Evolutionary conservation across 129 eudicot genomes (phyloP), one percentile per base, ranked within the genome.

Genomic region (Saposhnikovia divaricata): DNA sequence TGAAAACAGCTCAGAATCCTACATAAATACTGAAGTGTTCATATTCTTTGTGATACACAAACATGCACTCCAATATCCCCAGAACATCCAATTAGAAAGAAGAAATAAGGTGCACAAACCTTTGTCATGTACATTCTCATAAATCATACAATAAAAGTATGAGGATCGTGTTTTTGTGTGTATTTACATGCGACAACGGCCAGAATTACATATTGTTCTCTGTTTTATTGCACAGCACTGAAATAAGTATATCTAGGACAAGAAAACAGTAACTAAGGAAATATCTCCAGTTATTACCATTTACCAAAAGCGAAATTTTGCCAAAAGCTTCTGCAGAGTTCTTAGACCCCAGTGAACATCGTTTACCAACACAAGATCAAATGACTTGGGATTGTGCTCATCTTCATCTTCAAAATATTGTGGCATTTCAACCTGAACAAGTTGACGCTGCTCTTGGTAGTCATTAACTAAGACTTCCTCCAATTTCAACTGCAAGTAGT

Each of bases 261-360:
- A 51, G 12, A 39, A 51, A n/a, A 28, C 39, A 42, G 25, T 34
- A 23, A 13, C 40, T 40, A 11, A 19, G 53, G 38, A 39, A 18
- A 46, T 1, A 63, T 28, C 42, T 39, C 40, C 21, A 28, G 72
- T 66, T 13, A 12, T 28, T 3, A 12, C 40, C 72, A 12, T 66
- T 21, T 66, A 78, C 15, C 21, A 21, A 31, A 87, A 70, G 38
- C 90, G 86, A 4, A 87, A 65, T 28, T 27, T 68, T 0, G 46
- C 72, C 28, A 87, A 63, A 57, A 87, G 51, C 42, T 82, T 78
- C 75, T 82, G 81, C 74, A 87, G 80, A 42, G 85, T 77, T 80
- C 78, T 80, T 50, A 61, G 78, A 18, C 84, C 86, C 90, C 90
- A 84, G 45, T 77, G 79, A 46, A 84, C 42, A 71, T 87, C 88